A percentile compares a stretch with the other conserved stretches of the same genome.
These are phyloP conservation scores for Taiozyma onychis DNA, from an alignment of 1,139 yeast species.

Conservation along the genomic window DNA sequence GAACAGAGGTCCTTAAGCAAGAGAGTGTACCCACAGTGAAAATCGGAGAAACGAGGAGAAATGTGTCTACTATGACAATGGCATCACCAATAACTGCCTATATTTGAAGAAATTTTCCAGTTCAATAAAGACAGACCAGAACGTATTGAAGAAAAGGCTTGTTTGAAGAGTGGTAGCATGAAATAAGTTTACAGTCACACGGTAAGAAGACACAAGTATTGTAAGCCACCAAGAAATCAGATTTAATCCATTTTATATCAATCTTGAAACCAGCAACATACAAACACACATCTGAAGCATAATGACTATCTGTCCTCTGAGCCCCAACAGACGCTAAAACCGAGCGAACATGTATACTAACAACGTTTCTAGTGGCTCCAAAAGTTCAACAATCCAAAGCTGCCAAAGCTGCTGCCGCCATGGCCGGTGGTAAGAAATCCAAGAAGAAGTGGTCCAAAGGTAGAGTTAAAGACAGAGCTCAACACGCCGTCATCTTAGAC, in stretches of 20 bases:
- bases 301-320: not conserved
- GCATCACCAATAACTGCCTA: not conserved
- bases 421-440: conserved; percentile 99
- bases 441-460: conserved; percentile 99
- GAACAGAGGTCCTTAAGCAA: not conserved
- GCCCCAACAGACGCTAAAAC: not conserved
- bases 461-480: conserved; percentile 99
- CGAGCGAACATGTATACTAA: conserved; percentile 28
- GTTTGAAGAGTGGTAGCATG: not conserved
- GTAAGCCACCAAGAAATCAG: not conserved
- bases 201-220: not conserved
- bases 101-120: not conserved
- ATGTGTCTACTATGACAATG: not conserved
- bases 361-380: conserved; percentile 77
- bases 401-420: conserved; percentile 99
- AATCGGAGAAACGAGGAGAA: too few relatives aligned
- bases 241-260: not conserved
- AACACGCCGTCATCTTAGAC: conserved; percentile 95
- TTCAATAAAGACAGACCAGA: not conserved
- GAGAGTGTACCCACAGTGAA: too few relatives aligned
- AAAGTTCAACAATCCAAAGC: conserved; percentile 99
- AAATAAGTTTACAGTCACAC: not conserved
- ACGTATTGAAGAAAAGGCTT: not conserved
- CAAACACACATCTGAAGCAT: not conserved
- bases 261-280: not conserved